Conservation (phyloP, 1,284 basidiomycete genomes). For the Cutaneotrichosporon sp. region DNA sequence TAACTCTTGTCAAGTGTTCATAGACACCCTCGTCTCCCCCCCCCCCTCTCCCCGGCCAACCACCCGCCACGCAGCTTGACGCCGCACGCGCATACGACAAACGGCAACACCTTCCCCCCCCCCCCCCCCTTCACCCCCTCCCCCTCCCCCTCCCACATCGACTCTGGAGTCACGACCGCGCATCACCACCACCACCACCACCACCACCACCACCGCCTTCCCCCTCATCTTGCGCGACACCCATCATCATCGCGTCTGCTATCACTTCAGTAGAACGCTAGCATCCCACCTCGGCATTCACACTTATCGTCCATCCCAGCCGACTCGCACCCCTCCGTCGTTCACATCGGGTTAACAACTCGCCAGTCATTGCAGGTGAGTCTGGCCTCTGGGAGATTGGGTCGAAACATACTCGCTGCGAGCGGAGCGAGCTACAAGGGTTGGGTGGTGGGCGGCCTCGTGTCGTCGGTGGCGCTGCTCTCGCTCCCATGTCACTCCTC, state of each 20-base stretch:
- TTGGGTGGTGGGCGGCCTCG: no score
- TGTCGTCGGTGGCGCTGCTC: neutral
- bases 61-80: neutral
- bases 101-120: no score
- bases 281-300: neutral
- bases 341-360: neutral
- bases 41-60: no score
- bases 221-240: neutral
- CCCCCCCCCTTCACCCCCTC: no score
- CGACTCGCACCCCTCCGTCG: neutral
- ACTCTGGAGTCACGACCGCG: slow-evolving; percentile 2
- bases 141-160: no score
- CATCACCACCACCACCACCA: neutral
- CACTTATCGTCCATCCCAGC: neutral
- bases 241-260: neutral
- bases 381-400: no score
- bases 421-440: no score
- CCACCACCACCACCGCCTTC: neutral
- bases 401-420: no score
- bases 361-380: no score
- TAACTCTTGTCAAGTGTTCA: slow-evolving; percentile 12
- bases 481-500: neutral
- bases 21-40: neutral
- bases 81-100: neutral
- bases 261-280: neutral